Percentiles rank a stretch among this genome's conserved stretches.
These are phyloP conservation scores for Cotoneaster glaucophyllus DNA, from an alignment of 306 rosid species.

Conservation along the genomic window DNA sequence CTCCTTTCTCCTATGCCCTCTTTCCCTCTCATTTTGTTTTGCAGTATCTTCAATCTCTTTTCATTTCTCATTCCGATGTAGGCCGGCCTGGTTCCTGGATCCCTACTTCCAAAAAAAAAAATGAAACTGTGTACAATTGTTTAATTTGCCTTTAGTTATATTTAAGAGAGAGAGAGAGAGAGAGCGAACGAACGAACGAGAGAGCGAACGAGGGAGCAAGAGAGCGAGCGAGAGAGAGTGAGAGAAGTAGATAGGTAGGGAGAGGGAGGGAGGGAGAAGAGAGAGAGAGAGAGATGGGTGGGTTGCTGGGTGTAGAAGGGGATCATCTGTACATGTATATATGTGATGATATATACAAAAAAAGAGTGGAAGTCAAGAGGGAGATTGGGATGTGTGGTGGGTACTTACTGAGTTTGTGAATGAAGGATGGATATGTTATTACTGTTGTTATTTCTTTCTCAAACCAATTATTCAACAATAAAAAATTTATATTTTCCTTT, in stretches of 20 bases:
- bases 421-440: conserved; percentile 32
- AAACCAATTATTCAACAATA: conserved; percentile 51
- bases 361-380: conserved; percentile 40
- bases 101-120: conserved; percentile 13
- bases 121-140: conserved; percentile 41
- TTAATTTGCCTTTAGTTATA: conserved; percentile 31
- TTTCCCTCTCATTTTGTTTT: neutral
- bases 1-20: neutral
- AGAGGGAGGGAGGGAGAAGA: neutral
- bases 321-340: conserved; percentile 50
- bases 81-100: conserved; percentile 40
- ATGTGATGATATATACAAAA: conserved; percentile 58
- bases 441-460: conserved; percentile 10
- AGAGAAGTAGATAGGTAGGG: neutral
- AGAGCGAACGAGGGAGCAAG: neutral
- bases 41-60: neutral
- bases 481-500: conserved; percentile 27
- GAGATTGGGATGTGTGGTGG: conserved; percentile 56
- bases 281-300: conserved; percentile 25
- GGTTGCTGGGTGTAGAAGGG: conserved; percentile 41
- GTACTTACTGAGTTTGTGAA: conserved; percentile 44
- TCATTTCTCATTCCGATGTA: conserved; percentile 18
- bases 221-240: neutral
- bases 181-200: neutral
- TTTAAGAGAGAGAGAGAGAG: neutral